Conservation (phyloP, 371 early-diverging fungal species). For the Encephalitozoon intestinalis region DNA sequence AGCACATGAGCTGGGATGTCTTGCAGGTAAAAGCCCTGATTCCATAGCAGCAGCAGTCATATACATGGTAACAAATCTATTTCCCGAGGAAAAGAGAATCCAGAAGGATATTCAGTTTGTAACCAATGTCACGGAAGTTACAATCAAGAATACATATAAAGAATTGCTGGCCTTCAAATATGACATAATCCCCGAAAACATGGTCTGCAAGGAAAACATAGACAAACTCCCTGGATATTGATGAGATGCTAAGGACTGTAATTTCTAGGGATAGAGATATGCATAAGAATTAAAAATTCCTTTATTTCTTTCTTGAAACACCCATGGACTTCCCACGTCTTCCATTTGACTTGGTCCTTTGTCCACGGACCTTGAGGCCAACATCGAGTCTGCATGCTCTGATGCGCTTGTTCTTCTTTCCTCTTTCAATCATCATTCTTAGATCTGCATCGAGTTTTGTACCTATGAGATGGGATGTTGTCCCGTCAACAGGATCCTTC, state of each 20-base stretch:
- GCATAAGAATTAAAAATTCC: neutral
- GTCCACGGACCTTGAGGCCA: slow-evolving; percentile 79
- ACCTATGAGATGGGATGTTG: slow-evolving; percentile 78
- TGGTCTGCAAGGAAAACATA: slow-evolving; percentile 44
- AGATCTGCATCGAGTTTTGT: slow-evolving; percentile 69
- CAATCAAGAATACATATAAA: slow-evolving; percentile 63
- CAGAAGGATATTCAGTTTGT: slow-evolving; percentile 60
- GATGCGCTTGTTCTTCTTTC: slow-evolving; percentile 60
- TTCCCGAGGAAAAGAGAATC: slow-evolving; percentile 53
- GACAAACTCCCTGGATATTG: slow-evolving; percentile 51
- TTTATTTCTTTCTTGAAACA: slow-evolving; percentile 86
- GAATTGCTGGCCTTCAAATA: slow-evolving; percentile 58
- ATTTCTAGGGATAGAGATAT: neutral
- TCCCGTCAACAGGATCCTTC: slow-evolving; percentile 84
- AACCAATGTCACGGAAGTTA: slow-evolving; percentile 62
- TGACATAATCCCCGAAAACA: slow-evolving; percentile 56
- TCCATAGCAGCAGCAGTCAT: slow-evolving; percentile 62
- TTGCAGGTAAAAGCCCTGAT: slow-evolving; percentile 61
- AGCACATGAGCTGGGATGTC: slow-evolving; percentile 51
- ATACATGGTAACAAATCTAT: slow-evolving; percentile 59
- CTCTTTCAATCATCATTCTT: slow-evolving; percentile 59
- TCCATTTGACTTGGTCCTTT: slow-evolving; percentile 93
- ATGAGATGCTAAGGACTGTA: neutral
- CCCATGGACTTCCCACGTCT: slow-evolving; percentile 86
- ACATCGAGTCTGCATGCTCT: slow-evolving; percentile 56